Evolutionary conservation across 208 protist genomes (phyloP), one percentile per base, ranked within the genome.

Genomic region (Trypanosoma melophagium): DNA sequence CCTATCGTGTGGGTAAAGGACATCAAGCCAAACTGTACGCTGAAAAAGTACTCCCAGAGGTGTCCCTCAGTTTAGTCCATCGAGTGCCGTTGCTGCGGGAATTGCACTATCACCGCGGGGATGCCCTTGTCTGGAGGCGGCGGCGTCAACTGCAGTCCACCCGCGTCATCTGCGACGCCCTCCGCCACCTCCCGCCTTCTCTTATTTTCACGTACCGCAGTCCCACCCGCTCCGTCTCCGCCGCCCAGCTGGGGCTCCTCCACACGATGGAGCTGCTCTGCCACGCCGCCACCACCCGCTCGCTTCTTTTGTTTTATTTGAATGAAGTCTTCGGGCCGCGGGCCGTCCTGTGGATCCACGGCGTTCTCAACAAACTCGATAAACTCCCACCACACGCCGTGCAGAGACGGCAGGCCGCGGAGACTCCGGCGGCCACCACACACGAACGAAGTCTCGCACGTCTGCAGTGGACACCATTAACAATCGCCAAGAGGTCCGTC

Each of bases 261-360:
- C 21, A 40, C 22, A 69, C n/a, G 22, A 22, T 76, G 14, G 22
- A 55, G 2, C 44, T 25, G n/a, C 24, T 66, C 7, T 56, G 55
- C 45, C 35, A 66, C 35, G 56, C 25, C 3, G 51, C 42, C 12
- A 24, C 14, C 19, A 41, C 61, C 0, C 72, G 66, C 21, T 77
- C 66, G 24, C 21, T 65, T 1, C 49, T 60, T 16, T 25, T 72
- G 1, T 77, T 77, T 66, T 67, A 66, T n/a, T 7, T 77, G 9
- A 49, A 45, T 41, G 72, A 77, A 28, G 56, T 77, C 2, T 51
- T 77, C 4, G 72, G 72, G 0, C 60, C 60, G 7, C 13, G 9
- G 16, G 52, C 60, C 14, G 24, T 59, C 1, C 51, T 60, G 12
- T 77, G 63, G 65, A n/a, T 68, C 7, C 2, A 16, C 31, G 4